These are phyloP conservation scores for Naumovozyma castellii DNA, from an alignment of 805 yeast species.

Conservation along the genomic window DNA sequence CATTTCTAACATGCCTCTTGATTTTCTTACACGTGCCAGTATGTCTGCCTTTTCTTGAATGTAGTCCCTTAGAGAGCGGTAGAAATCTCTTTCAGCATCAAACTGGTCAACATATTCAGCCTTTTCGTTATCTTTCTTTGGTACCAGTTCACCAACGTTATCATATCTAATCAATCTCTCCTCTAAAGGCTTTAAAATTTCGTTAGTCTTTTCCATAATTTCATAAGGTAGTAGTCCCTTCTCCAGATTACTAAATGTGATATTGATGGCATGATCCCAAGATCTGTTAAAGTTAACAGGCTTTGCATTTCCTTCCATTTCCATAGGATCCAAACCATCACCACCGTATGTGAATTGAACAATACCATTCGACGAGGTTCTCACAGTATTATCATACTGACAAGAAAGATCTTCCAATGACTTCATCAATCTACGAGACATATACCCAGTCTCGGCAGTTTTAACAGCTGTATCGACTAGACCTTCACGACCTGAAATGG, in stretches of 20 bases:
- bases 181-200: slow-evolving; percentile 53
- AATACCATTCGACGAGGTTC: slow-evolving; percentile 92
- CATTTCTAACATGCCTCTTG: slow-evolving; percentile 41
- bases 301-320: slow-evolving; percentile 97
- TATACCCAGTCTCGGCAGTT: slow-evolving; percentile 98
- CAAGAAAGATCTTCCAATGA: slow-evolving; percentile 92
- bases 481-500: slow-evolving; percentile 99
- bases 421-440: slow-evolving; percentile 97
- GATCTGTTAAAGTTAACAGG: slow-evolving; percentile 91
- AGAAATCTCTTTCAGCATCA: slow-evolving; percentile 83
- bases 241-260: slow-evolving; percentile 52
- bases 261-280: slow-evolving; percentile 84
- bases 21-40: slow-evolving; percentile 48
- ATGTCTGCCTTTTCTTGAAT: slow-evolving; percentile 45
- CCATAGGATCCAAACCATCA: slow-evolving; percentile 95
- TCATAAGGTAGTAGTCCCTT: slow-evolving; percentile 61
- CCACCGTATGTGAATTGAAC: slow-evolving; percentile 98
- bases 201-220: slow-evolving; percentile 45
- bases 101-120: slow-evolving; percentile 68
- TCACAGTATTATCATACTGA: slow-evolving; percentile 85
- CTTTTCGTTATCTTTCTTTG: slow-evolving; percentile 36
- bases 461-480: slow-evolving; percentile 98
- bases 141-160: slow-evolving; percentile 51
- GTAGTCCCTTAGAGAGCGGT: slow-evolving; percentile 62
- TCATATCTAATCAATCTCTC: slow-evolving; percentile 54